Base-by-base conservation (phyloP, 768 basidiomycete species). In the Rhodotorula toruloides region DNA sequence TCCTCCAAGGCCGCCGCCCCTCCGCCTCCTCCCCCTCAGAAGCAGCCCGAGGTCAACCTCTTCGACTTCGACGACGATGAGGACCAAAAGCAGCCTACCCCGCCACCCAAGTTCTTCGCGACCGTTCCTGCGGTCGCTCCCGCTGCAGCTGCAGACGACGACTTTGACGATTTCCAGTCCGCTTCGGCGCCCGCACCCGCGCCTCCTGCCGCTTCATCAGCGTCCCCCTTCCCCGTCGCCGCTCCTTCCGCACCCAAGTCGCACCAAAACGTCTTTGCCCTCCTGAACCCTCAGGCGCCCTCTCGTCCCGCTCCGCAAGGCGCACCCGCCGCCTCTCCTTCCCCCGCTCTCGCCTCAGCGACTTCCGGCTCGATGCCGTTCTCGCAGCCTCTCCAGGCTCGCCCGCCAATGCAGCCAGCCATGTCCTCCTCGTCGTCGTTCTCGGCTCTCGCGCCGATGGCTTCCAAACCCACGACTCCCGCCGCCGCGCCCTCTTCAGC, bases 21-120 rank as follows among this genome's bases (percentile, higher is more conserved):
- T n/a, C 77, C 81, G 5, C 77, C 79, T 48, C n/a, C n/a, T n/a
- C n/a, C n/a, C n/a, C n/a, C n/a, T n/a, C n/a, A n/a, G n/a, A 66
- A 74, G 19, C 80, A 80, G 63, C 80, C 81, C 14, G 82, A 81
- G 63, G 84, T 87, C 43, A 87, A 94, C 76, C 81, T 96, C 17
- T 83, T 97, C 54, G 89, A 86, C 69, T 85, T 93, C 58, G 84
- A 80, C 60, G 89, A 90, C 73, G 85, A 89, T 67, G 86, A 81
- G 44, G 59, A 44, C 70, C 80, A 4, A 79, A 82, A 40, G 76
- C 75, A 55, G 66, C 75, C 40, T 61, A 74, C 49, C 65, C 78
- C 31, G 72, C 80, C 32, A 71, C 78, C 69, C 27, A 70, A 66
- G 34, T 60, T 36, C 34, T 17, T 8, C 48, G 29, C 48, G 48